Percentiles rank a stretch among this genome's conserved stretches.
Conservation (phyloP, 495 filamentous ascomycete genomes). For the Aspergillus coremiiformis region DNA sequence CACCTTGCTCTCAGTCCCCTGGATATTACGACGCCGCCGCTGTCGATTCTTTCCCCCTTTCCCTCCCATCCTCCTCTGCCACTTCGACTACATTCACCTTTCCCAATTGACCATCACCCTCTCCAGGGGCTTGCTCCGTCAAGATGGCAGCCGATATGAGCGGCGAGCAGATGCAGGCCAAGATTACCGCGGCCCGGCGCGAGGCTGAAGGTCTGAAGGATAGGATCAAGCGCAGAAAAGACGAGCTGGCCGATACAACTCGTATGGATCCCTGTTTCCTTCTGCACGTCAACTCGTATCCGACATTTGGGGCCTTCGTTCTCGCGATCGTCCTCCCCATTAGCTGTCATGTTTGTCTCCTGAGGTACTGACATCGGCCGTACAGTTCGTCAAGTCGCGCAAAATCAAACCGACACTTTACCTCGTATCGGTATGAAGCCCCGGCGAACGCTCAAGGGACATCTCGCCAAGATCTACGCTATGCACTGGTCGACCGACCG, state of each 20-base stretch:
- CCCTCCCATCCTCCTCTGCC: slow-evolving; percentile 9
- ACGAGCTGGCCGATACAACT: slow-evolving; percentile 95
- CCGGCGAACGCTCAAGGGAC: slow-evolving; percentile 89
- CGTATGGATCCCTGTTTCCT: slow-evolving; percentile 54
- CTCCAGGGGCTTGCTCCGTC: slow-evolving; percentile 23
- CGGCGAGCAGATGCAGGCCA: slow-evolving; percentile 70
- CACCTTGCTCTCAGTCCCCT: slow-evolving; percentile 17
- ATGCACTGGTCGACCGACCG: slow-evolving; percentile 99
- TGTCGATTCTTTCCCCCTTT: slow-evolving; percentile 18
- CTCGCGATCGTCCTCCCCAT: background rate
- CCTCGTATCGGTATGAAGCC: slow-evolving; percentile 94
- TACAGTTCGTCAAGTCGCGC: slow-evolving; percentile 85
- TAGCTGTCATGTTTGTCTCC: background rate
- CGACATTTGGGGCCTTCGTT: background rate
- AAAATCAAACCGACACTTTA: slow-evolving; percentile 77
- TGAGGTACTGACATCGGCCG: slow-evolving; percentile 17
- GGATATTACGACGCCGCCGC: slow-evolving; percentile 17
- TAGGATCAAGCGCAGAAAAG: slow-evolving; percentile 98
- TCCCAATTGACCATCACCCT: slow-evolving; percentile 15
- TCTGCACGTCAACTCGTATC: background rate
- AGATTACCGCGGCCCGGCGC: slow-evolving; percentile 92
- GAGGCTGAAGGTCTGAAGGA: slow-evolving; percentile 98
- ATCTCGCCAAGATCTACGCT: slow-evolving; percentile 97
- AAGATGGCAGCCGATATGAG: slow-evolving; percentile 57
- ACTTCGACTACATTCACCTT: slow-evolving; percentile 9